Base-by-base conservation (phyloP, 225 moss, liverwort and hornwort genomes). In the Thuidium tamariscinum region DNA sequence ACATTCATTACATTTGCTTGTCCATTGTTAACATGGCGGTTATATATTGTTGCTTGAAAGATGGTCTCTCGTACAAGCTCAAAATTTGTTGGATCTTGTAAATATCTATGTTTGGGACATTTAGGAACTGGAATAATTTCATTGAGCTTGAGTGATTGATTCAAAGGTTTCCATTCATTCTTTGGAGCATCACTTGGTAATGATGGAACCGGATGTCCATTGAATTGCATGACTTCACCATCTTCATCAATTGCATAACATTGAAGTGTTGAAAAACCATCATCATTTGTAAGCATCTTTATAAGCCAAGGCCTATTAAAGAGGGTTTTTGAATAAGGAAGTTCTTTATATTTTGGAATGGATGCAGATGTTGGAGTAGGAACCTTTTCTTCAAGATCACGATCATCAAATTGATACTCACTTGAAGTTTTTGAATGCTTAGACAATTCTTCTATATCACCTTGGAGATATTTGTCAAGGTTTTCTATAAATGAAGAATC, bases 261-360 rank as follows among this genome's bases (percentile, higher is more conserved):
- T 21, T 91, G 71, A 21, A 93, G 32, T 11, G 89, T 88, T 71
- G 93, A 86, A 81, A 93, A 87, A 11, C 91, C 93, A 16, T 87
- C 74, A 0, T 91, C 67, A 32, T 91, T 80, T 39, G 90, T 91
- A 23, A 30, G 65, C 91, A 93, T 91, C 23, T 91, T 93, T 5
- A 93, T 55, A 29, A 93, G 70, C 93, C 93, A 93, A 37, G 93
- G 93, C 59, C 93, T 85, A 74, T 93, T 81, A 3, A 90, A 83
- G 3, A 93, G 80, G 5, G 20, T 51, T 83, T 87, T 86, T 16
- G 87, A 46, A 30, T 36, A 34, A 23, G 88, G 88, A 16, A 85
- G 32, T 51, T 83, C 79, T 74, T 86, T 83, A 2, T 17, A 27
- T 12, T 83, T 77, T 26, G 18, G 10, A n/a, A 51, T 46, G 3